These are phyloP conservation scores for Yarrowia deformans DNA, from an alignment of 805 yeast species.

Conservation along the genomic window DNA sequence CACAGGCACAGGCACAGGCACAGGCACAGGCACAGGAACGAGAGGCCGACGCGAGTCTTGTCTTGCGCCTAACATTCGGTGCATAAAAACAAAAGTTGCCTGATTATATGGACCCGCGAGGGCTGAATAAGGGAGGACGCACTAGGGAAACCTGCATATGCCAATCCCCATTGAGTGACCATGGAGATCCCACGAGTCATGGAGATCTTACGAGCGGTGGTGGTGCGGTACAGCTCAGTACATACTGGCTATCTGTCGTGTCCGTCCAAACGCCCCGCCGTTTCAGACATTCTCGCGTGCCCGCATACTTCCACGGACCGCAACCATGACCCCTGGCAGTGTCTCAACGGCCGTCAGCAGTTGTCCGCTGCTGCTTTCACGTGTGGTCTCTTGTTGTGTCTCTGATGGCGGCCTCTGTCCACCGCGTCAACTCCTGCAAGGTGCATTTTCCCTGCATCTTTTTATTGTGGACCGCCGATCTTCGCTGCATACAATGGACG, in stretches of 20 bases:
- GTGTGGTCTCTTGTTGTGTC: conserved; percentile 5
- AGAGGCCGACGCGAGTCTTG: background rate
- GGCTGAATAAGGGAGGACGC: too few species aligned
- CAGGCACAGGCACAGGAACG: conserved; percentile 8
- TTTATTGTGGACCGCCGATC: conserved; percentile 4
- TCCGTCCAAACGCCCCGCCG: too few species aligned
- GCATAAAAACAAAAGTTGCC: conserved; percentile 12
- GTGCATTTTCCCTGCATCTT: conserved; percentile 20
- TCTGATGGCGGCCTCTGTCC: background rate
- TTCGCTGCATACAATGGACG: conserved; percentile 17
- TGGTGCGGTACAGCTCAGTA: background rate
- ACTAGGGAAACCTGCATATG: background rate
- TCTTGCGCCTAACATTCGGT: background rate
- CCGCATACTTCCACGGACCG: background rate
- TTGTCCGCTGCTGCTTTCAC: background rate
- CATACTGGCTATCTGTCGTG: too few species aligned
- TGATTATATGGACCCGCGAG: background rate
- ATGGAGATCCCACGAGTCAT: background rate
- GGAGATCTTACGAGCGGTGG: conserved; percentile 2
- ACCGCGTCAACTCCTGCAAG: conserved; percentile 1
- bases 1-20: background rate
- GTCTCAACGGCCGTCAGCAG: background rate
- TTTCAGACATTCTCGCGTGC: too few species aligned
- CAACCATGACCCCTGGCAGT: background rate
- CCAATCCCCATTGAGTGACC: background rate